Evolutionary conservation across 495 filamentous ascomycete genomes (phyloP).

Genomic region (Xylaria cubensis): DNA sequence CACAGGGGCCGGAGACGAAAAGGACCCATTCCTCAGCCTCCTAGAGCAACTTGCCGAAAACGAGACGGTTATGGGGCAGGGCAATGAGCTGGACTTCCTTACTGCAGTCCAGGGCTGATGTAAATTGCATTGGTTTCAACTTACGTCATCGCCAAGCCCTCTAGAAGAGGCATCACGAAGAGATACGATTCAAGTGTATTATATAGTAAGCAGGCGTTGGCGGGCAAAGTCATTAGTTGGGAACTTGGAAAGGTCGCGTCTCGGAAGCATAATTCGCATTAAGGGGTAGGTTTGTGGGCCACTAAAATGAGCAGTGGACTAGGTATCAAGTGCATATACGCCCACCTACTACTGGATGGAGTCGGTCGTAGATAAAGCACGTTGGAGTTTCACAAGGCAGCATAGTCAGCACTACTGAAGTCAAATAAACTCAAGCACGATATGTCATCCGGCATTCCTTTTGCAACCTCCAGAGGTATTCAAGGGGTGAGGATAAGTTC

Average conservation of each 20-base stretch:
- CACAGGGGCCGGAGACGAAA: slow-evolving; percentile 58
- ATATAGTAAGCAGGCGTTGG: slow-evolving; percentile 23
- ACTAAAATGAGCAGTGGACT: neutral
- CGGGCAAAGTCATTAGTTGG: slow-evolving; percentile 8
- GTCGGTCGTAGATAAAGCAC: neutral
- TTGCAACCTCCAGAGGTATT: neutral
- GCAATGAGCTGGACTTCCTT: slow-evolving; percentile 74
- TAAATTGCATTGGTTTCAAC: neutral
- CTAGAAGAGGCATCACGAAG: neutral
- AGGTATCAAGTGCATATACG: slow-evolving; percentile 1
- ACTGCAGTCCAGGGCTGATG: slow-evolving; percentile 42
- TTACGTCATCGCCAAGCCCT: neutral
- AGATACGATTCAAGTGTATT: slow-evolving; percentile 15
- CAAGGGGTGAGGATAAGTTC: neutral
- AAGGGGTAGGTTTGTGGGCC: neutral
- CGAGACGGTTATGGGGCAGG: slow-evolving; percentile 61
- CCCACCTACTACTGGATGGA: neutral
- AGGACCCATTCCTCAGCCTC: slow-evolving; percentile 79
- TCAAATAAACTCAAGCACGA: neutral
- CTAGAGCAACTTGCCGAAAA: slow-evolving; percentile 83
- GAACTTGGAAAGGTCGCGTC: neutral
- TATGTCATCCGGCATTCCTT: neutral
- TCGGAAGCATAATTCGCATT: slow-evolving; percentile 15
- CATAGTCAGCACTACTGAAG: neutral
- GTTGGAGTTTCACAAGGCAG: slow-evolving; percentile 2